Evolutionary conservation across 495 filamentous ascomycete species (phyloP).

Genomic region (Aspergillus haitiensis): DNA sequence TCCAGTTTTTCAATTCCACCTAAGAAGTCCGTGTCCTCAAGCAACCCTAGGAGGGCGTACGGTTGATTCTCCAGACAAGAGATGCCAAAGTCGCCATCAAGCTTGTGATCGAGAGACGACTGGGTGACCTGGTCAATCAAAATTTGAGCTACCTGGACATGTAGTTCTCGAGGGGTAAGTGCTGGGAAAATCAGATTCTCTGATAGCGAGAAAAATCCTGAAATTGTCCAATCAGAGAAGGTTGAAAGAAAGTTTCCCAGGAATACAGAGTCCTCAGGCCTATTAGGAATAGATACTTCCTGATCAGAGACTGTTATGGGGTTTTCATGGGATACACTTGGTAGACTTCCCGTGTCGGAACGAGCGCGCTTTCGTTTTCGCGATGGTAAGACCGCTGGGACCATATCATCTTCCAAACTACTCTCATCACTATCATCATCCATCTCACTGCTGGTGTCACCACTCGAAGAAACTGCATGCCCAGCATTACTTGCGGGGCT

Average conservation of each 20-base stretch:
- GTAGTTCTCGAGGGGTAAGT: constrained; percentile 38
- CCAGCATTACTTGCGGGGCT: constrained; percentile 14
- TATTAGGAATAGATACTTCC: constrained; percentile 15
- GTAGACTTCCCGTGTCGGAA: constrained; percentile 38
- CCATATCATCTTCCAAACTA: constrained; percentile 25
- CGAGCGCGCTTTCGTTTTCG: constrained; percentile 46
- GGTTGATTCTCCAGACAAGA: constrained; percentile 34
- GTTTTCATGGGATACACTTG: constrained; percentile 35
- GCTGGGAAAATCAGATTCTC: constrained; percentile 36
- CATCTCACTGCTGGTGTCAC: constrained; percentile 34
- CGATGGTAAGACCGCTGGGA: constrained; percentile 24
- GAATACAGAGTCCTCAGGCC: constrained; percentile 40
- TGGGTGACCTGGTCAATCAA: constrained; percentile 51
- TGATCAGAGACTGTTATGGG: constrained; percentile 25
- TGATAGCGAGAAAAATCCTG: constrained; percentile 44
- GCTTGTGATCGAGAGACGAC: constrained; percentile 44
- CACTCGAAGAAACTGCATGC: constrained; percentile 19
- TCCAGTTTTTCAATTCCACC: constrained; percentile 40
- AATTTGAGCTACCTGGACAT: constrained; percentile 49
- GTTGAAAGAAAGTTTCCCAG: constrained; percentile 48
- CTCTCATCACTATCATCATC: constrained; percentile 38
- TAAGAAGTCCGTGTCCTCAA: constrained; percentile 34
- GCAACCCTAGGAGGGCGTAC: constrained; percentile 25
- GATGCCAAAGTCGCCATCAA: constrained; percentile 33
- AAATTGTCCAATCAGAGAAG: constrained; percentile 47